Percentiles rank a stretch among this genome's conserved stretches.
These are phyloP conservation scores for Alnus glutinosa DNA, from an alignment of 306 rosid genomes.

Conservation along the genomic window DNA sequence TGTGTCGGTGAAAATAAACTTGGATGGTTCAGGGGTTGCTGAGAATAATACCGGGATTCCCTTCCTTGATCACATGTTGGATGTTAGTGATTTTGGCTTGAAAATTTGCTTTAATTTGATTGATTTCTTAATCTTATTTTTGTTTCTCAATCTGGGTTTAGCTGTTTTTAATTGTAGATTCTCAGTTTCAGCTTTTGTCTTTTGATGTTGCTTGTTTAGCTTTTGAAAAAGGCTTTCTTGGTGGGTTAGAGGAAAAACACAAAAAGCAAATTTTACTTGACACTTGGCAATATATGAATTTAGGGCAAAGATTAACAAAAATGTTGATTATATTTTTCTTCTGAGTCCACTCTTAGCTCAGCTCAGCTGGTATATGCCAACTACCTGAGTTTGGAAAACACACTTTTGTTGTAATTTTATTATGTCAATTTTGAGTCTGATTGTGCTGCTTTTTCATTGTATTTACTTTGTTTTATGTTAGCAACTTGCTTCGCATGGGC, in stretches of 20 bases:
- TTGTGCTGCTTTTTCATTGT: constrained; percentile 8
- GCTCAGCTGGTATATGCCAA: background rate
- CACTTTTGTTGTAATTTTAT: background rate
- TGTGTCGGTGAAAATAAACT: constrained; percentile 76
- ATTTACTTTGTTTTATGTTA: constrained; percentile 25
- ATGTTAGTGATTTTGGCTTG: constrained; percentile 54
- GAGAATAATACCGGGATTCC: constrained; percentile 83
- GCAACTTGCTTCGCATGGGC: constrained; percentile 96
- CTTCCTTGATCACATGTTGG: constrained; percentile 95
- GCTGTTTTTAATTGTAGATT: background rate
- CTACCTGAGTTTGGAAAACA: background rate
- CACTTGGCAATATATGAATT: background rate
- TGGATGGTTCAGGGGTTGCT: constrained; percentile 87
- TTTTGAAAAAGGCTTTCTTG: background rate
- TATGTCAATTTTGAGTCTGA: too few relatives aligned
- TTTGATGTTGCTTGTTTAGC: background rate
- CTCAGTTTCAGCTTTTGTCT: background rate
- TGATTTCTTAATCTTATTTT: constrained; percentile 1
- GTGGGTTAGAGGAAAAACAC: too few relatives aligned
- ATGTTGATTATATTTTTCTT: background rate
- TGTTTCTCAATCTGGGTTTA: background rate
- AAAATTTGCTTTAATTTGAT: background rate
- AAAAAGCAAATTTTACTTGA: background rate
- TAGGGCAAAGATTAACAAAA: background rate
- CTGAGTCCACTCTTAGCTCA: background rate